phyloP scores from a whole-genome alignment of 1,284 basidiomycete genomes.

The Caloboletus firmus region DNA sequence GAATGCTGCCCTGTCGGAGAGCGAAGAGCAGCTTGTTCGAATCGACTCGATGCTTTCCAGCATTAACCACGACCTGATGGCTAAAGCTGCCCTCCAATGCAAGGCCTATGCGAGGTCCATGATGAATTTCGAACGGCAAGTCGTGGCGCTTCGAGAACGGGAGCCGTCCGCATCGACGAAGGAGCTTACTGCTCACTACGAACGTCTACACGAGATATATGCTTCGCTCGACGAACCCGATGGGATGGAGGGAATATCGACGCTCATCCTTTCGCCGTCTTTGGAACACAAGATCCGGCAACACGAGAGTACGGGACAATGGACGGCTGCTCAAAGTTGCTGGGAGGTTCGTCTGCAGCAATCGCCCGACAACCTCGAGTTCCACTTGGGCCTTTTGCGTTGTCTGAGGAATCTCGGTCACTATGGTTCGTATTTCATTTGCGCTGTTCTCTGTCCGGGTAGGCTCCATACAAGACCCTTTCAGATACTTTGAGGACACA shows the following conservation, averaged over 20 bases:
- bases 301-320: constrained; percentile 95
- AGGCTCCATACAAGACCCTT: background rate
- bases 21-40: constrained; percentile 59
- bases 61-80: constrained; percentile 89
- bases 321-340: constrained; percentile 99
- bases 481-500: constrained; percentile 94
- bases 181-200: constrained; percentile 80
- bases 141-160: constrained; percentile 54
- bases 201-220: constrained; percentile 94
- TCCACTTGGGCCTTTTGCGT: constrained; percentile 87
- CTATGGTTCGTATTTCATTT: constrained; percentile 69
- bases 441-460: background rate
- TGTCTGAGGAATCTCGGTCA: constrained; percentile 96
- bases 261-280: constrained; percentile 85
- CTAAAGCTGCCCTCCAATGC: constrained; percentile 91
- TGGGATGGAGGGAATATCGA: constrained; percentile 98
- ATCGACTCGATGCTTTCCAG: constrained; percentile 81
- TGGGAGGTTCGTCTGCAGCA: constrained; percentile 98
- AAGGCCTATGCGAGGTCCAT: constrained; percentile 93
- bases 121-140: constrained; percentile 91
- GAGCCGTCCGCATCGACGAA: constrained; percentile 39
- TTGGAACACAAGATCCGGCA: constrained; percentile 97
- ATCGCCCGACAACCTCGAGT: constrained; percentile 83
- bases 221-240: constrained; percentile 96
- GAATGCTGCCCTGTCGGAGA: constrained; percentile 36